These are phyloP conservation scores for Candida freyschussii DNA, from an alignment of 1,139 yeast genomes.

Conservation along the genomic window DNA sequence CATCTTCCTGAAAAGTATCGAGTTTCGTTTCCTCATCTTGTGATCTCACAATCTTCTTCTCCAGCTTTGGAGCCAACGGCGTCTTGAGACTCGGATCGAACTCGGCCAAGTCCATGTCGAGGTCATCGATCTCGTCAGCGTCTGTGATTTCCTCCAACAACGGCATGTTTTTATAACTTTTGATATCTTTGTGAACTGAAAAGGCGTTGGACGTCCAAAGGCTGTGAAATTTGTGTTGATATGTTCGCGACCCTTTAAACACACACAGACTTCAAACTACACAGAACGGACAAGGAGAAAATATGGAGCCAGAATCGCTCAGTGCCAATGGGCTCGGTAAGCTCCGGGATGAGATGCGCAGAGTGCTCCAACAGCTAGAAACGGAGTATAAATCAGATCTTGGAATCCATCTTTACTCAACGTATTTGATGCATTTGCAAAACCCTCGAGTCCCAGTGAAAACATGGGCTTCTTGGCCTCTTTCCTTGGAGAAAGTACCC, in stretches of 20 bases:
- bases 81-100: constrained; percentile 72
- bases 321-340: no score
- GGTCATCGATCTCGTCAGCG: constrained; percentile 77
- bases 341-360: constrained; percentile 1
- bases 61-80: constrained; percentile 65
- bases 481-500: constrained; percentile 5
- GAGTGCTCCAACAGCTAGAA: constrained; percentile 22
- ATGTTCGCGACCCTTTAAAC: no score
- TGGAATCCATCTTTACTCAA: constrained; percentile 48
- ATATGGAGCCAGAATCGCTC: no score
- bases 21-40: constrained; percentile 39
- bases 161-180: constrained; percentile 46
- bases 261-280: no score
- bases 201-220: neutral
- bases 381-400: constrained; percentile 42
- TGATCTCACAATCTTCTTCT: constrained; percentile 57
- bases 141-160: constrained; percentile 79
- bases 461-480: constrained; percentile 36
- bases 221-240: no score
- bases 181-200: neutral
- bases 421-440: constrained; percentile 37
- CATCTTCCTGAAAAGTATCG: no score
- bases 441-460: constrained; percentile 36
- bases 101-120: constrained; percentile 91
- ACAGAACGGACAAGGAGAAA: no score